phyloP scores from a whole-genome alignment of 805 yeast species.

The Lipomyces spencermartinsiae region DNA sequence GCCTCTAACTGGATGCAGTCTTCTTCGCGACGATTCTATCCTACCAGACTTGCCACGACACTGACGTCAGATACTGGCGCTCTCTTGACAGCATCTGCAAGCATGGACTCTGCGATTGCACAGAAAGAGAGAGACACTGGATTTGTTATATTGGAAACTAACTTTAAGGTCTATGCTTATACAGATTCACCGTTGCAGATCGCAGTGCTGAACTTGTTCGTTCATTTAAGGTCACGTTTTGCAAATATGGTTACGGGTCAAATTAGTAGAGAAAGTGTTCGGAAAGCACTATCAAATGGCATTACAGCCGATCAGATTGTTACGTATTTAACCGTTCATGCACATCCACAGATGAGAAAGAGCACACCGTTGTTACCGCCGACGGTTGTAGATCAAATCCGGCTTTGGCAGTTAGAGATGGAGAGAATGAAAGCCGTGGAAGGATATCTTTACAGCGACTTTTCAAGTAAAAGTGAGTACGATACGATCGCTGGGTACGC shows the following conservation, averaged over 20 bases:
- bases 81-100: slow-evolving; percentile 73
- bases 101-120: slow-evolving; percentile 68
- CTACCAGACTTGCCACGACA: slow-evolving; percentile 88
- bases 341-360: slow-evolving; percentile 88
- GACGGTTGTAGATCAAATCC: slow-evolving; percentile 95
- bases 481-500: slow-evolving; percentile 77
- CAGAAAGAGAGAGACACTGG: slow-evolving; percentile 53
- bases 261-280: slow-evolving; percentile 87
- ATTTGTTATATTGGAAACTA: slow-evolving; percentile 87
- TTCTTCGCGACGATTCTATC: slow-evolving; percentile 73
- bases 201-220: slow-evolving; percentile 87
- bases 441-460: slow-evolving; percentile 89
- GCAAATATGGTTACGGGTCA: slow-evolving; percentile 93
- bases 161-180: slow-evolving; percentile 75
- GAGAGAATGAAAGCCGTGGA: slow-evolving; percentile 87
- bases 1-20: slow-evolving; percentile 41
- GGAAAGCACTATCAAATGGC: slow-evolving; percentile 83
- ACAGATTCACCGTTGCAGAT: slow-evolving; percentile 82
- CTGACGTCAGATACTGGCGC: slow-evolving; percentile 83
- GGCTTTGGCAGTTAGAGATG: slow-evolving; percentile 93
- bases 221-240: slow-evolving; percentile 82
- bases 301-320: slow-evolving; percentile 95
- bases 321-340: slow-evolving; percentile 85
- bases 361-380: slow-evolving; percentile 79
- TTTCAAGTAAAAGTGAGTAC: slow-evolving; percentile 76